Base-by-base conservation (phyloP, 2,329 filamentous ascomycete species). In the Penicillium vulpinum region DNA sequence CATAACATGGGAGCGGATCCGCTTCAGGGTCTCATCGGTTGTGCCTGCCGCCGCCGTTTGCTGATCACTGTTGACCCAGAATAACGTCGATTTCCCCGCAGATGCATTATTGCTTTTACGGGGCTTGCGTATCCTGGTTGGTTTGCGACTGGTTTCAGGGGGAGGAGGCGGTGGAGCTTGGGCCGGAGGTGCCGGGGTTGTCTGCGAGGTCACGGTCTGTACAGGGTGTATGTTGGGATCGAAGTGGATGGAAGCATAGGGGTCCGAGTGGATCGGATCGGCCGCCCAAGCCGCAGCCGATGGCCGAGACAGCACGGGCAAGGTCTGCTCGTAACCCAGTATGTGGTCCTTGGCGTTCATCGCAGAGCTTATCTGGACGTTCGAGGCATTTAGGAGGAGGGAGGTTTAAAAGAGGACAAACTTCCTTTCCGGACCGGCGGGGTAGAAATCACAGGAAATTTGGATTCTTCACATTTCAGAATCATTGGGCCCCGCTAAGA, bases 1-100 rank as follows among this genome's bases (percentile, higher is more conserved):
- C 73, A 76, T 76, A 40, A 76, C 73, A 69, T 76, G 73, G 18
- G 73, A 76, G n/a, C 73, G 73, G 47, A 76, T 76, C 35, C 73
- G 70, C 61, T 76, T 76, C 56, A 76, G 61, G 2, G 73, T 76
- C 45, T 75, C 73, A 38, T 75, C 73, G 29, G 67, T 69, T 13
- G 70, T 73, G 10, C 73, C 73, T 49, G 66, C 66, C 3, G 72
- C 68, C n/a, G 70, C 73, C 1, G 73, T 72, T 52, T 75, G 65
- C 10, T 67, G 68, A 51, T 76, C 73, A 29, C 68, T 72, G 65
- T 76, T 66, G 54, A 76, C 73, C 73, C 73, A 76, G 60, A 76
- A 76, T 47, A 76, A 53, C 11, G 73, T 72, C n/a, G 73, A 73
- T 50, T 67, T 69, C 31, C 67, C 67, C 26, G 58, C 53, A 7